Base-by-base conservation (phyloP, 2,329 filamentous ascomycete genomes). In the Fusarium sublunatum region DNA sequence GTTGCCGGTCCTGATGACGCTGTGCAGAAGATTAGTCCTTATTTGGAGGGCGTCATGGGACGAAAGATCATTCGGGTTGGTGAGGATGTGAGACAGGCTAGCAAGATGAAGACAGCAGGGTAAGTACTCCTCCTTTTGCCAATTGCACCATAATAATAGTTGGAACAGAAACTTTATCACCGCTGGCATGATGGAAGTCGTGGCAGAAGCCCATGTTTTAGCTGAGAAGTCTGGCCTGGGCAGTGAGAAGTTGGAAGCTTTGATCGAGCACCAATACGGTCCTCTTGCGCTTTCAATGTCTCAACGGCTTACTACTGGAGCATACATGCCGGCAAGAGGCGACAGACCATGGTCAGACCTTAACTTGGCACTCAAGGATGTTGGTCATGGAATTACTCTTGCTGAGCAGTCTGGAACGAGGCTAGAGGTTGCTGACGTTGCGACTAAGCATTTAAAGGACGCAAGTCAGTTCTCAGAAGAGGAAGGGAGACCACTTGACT, bases 331-430 rank as follows among this genome's bases (percentile, higher is more conserved):
- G 2, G 67, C 66, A 0, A 51, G 47, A 6, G 76, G 67, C 0
- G 67, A 77, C 25, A 65, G 73, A 26, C 82, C 82, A 2, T 79
- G 76, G 75, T 84, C 81, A 1, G 81, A 81, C 34, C 55, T 85
- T 4, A 76, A 78, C 22, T 70, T 85, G 4, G 83, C 81, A 0
- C 74, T 85, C 7, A 84, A 85, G 55, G 83, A 85, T 62, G 82
- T 84, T 0, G 76, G 78, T 0, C 80, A 83, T 64, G 82, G 81
- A 0, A 75, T 84, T 11, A 70, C 70, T 6, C 75, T 78, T 26
- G 83, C 81, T 2, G 70, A 73, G 43, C 72, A 75, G 2, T 71
- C 70, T 0, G 81, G 79, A 0, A 63, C 77, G 22, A 73, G 62
- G 15, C 60, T 84, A 13, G 70, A 76, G 41, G 74, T 81, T 19